phyloP scores from a whole-genome alignment of 1,284 basidiomycete species.

The Moesziomyces sp. region DNA sequence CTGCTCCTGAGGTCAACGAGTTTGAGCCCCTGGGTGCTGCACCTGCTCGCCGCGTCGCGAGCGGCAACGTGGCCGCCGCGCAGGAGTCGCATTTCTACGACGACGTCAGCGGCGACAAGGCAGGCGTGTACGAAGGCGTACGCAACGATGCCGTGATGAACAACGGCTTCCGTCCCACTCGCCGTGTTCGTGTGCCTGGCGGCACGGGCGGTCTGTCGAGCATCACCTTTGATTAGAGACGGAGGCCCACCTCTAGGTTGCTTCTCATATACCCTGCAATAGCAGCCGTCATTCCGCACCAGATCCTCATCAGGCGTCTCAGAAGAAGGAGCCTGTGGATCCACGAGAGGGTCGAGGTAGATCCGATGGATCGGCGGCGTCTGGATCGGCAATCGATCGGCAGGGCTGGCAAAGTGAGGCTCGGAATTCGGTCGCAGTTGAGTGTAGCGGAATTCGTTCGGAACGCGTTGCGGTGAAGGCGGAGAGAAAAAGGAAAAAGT shows the following conservation, averaged over 20 bases:
- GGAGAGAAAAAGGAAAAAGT: not conserved
- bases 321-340: too few relatives aligned
- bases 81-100: slow-evolving; percentile 33
- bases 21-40: slow-evolving; percentile 37
- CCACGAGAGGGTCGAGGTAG: not conserved
- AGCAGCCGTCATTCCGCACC: not conserved
- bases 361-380: not conserved
- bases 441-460: slow-evolving; percentile 11
- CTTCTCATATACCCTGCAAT: slow-evolving; percentile 29
- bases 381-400: not conserved
- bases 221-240: slow-evolving; percentile 42
- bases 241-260: not conserved
- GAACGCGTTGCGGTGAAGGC: not conserved
- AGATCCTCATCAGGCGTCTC: too few relatives aligned
- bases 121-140: slow-evolving; percentile 42
- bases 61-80: slow-evolving; percentile 24
- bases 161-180: slow-evolving; percentile 56
- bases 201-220: slow-evolving; percentile 55
- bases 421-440: not conserved
- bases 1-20: slow-evolving; percentile 17
- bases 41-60: slow-evolving; percentile 26
- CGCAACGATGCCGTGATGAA: slow-evolving; percentile 47
- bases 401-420: not conserved
- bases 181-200: slow-evolving; percentile 53
- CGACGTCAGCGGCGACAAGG: slow-evolving; percentile 21